A percentile compares a stretch with the other conserved stretches of the same genome.
Conservation (phyloP, 345 rosid species). For the Eucalyptus paniculata region DNA sequence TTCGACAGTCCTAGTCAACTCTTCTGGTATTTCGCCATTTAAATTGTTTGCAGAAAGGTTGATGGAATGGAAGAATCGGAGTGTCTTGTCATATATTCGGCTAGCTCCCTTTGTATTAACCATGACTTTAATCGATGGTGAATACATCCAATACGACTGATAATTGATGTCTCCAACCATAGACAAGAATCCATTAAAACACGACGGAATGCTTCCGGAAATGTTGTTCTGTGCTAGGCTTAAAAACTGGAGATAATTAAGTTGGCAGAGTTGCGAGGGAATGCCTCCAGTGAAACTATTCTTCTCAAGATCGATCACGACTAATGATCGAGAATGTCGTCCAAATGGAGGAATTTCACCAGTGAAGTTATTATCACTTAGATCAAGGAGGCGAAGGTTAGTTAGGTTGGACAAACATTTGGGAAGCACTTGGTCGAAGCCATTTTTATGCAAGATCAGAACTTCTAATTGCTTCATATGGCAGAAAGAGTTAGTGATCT, state of each 20-base stretch:
- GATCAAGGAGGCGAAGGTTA: background rate
- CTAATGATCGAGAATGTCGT: background rate
- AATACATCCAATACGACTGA: too few species aligned
- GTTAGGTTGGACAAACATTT: background rate
- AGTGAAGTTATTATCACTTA: background rate
- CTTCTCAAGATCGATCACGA: background rate
- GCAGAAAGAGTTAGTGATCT: background rate
- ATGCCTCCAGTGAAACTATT: background rate
- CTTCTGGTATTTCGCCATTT: too few species aligned
- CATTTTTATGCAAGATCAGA: background rate
- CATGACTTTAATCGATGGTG: too few species aligned
- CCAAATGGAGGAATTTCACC: background rate
- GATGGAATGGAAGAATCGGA: too few species aligned
- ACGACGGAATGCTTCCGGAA: too few species aligned
- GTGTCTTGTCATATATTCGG: too few species aligned
- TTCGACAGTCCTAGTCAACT: fast-evolving
- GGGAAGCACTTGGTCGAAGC: background rate
- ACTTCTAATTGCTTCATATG: background rate
- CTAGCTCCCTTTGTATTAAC: too few species aligned
- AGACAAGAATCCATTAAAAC: too few species aligned
- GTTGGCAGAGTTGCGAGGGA: background rate
- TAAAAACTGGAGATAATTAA: too few species aligned
- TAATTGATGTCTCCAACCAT: too few species aligned
- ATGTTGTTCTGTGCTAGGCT: too few species aligned
- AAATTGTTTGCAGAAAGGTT: too few species aligned